Evolutionary conservation across 257 asterid species (phyloP).

Genomic region (Lithospermum erythrorhizon): DNA sequence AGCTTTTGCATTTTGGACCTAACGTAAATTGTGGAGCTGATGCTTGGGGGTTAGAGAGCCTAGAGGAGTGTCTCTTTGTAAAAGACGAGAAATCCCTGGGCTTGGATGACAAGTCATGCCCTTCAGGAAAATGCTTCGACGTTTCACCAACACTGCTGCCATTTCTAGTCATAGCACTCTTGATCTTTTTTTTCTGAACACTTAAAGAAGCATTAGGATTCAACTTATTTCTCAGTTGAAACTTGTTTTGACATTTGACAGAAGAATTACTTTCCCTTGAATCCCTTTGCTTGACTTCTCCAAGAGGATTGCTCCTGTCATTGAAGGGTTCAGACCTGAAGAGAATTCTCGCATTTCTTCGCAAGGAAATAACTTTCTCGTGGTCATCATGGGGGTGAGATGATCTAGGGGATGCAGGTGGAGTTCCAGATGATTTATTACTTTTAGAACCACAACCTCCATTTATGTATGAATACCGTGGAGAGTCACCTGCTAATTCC

Average conservation of each 20-base stretch:
- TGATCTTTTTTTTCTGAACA: conserved; percentile 22
- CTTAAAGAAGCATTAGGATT: conserved; percentile 15
- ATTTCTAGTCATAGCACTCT: conserved; percentile 7
- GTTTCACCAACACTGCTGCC: conserved; percentile 16
- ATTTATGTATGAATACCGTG: conserved; percentile 15
- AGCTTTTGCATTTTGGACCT: conserved; percentile 26
- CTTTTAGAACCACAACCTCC: conserved; percentile 21
- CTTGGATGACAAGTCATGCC: conserved; percentile 26
- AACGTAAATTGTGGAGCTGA: conserved; percentile 25
- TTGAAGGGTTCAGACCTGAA: conserved; percentile 16
- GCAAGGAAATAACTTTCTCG: conserved; percentile 21
- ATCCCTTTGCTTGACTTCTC: conserved; percentile 22
- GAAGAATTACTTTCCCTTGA: conserved; percentile 20
- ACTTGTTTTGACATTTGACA: background rate
- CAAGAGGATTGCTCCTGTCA: conserved; percentile 14
- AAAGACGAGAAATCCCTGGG: conserved; percentile 40
- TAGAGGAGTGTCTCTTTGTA: conserved; percentile 33
- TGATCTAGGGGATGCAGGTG: conserved; percentile 21
- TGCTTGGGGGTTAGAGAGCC: conserved; percentile 23
- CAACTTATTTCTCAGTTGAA: conserved; percentile 6
- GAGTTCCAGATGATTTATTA: conserved; percentile 17
- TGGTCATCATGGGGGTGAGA: conserved; percentile 24
- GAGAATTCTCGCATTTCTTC: conserved; percentile 27
- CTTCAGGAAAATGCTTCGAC: conserved; percentile 17
- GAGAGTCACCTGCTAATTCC: conserved; percentile 17